Base-by-base conservation (phyloP, 805 yeast genomes). In the Metschnikowia chrysomelidarum region DNA sequence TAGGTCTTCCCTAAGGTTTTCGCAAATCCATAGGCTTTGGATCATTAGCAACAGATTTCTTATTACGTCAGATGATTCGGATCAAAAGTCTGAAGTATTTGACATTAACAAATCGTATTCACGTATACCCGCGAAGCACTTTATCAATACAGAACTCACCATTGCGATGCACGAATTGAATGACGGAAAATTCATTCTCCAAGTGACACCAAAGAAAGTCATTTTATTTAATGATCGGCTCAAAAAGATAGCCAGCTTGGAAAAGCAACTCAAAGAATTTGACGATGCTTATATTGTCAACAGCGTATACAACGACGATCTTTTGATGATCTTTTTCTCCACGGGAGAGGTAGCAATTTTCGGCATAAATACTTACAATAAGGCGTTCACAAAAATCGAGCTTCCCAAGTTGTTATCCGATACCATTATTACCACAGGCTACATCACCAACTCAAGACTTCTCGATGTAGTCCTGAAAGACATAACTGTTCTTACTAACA, bases 21-120 rank as follows among this genome's bases (percentile, higher is more conserved):
- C 82, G 14, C 82, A 78, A 52, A 80, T 83, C 21, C 76, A 80
- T 45, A 76, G 80, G 47, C 71, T 85, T 50, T 88, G 95, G 95
- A 82, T 84, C 26, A 57, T 86, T 19, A 60, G 65, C 40, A 78
- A 78, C 50, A 71, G 71, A 42, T 85, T 73, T 51, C 62, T 87
- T 30, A 70, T 87, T 14, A 82, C 94, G 0, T 82, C 94, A 0
- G 89, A 82, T 53, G 74, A 75, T 25, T 60, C 69, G 13, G 76
- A 77, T 41, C 69, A 69, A 32, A 80, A 78, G 44, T 78, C 87
- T 15, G 88, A 84, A 51, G 73, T 82, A 22, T 82, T 82, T 51
- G 74, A 76, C 43, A 75, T 82, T 41, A 69, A 73, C 32, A 75
- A 77, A 36, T 73, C 77, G 17, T 84, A 82, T 54, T 73, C 80